A percentile compares a stretch with the other conserved stretches of the same genome.
phyloP scores from a whole-genome alignment of 441 rosid genomes.

The Pelargonium fulgidum region DNA sequence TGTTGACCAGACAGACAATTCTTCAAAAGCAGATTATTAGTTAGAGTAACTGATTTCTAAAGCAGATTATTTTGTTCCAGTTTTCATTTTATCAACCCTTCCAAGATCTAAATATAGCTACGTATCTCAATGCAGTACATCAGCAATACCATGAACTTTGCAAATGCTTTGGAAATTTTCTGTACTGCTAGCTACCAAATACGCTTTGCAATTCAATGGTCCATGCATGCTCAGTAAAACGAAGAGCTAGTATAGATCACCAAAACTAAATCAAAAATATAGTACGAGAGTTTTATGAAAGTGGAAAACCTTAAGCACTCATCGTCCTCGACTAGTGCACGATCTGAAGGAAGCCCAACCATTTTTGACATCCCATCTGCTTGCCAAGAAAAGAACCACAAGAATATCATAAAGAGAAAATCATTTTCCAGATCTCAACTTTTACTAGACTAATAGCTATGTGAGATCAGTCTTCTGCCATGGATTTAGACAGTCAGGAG shows the following conservation, averaged over 20 bases:
- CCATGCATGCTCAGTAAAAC: too few relatives aligned
- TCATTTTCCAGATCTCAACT: not conserved
- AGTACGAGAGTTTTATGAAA: slow-evolving; percentile 5
- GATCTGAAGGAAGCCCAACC: slow-evolving; percentile 93
- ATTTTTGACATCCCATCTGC: slow-evolving; percentile 69
- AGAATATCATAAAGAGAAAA: not conserved
- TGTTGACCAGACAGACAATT: too few relatives aligned
- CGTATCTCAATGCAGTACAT: too few relatives aligned
- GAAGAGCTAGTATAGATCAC: not conserved
- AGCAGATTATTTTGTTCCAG: too few relatives aligned
- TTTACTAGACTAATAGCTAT: not conserved
- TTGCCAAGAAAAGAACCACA: slow-evolving; percentile 13
- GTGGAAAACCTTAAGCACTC: slow-evolving; percentile 67
- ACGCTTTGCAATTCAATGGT: too few relatives aligned
- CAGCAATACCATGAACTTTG: too few relatives aligned
- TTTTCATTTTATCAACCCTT: too few relatives aligned
- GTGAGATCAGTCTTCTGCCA: not conserved
- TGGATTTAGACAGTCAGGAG: not conserved
- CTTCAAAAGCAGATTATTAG: too few relatives aligned
- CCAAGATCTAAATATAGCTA: too few relatives aligned
- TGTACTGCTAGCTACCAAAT: too few relatives aligned
- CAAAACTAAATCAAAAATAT: not conserved
- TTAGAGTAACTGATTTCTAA: too few relatives aligned
- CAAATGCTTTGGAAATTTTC: too few relatives aligned
- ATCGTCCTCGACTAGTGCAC: slow-evolving; percentile 62